Conservation (phyloP, 2,329 filamentous ascomycete species). For the Xylaria sp. region DNA sequence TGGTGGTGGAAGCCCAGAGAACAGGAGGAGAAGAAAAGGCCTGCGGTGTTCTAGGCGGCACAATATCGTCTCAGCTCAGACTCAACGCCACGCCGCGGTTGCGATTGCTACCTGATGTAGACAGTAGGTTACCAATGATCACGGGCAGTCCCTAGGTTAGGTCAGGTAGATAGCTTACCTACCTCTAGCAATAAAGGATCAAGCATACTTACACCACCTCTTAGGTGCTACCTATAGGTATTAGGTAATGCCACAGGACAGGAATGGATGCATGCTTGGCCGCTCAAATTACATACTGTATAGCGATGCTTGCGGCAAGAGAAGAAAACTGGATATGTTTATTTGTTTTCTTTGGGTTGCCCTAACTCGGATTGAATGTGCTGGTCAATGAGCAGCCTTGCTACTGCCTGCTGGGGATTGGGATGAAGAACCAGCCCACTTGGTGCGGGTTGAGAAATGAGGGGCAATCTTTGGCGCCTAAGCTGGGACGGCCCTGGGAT, state of each 20-base stretch:
- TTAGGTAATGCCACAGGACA: too few relatives aligned
- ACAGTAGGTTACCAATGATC: too few relatives aligned
- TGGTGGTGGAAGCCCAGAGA: slow-evolving; percentile 30
- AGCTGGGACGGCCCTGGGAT: slow-evolving; percentile 5
- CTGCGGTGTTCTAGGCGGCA: not conserved
- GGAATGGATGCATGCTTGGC: too few relatives aligned
- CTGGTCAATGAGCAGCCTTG: slow-evolving; percentile 23
- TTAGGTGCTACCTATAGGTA: too few relatives aligned
- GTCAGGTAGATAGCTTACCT: not conserved
- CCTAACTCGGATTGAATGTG: slow-evolving; percentile 5
- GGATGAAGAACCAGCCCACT: slow-evolving; percentile 27
- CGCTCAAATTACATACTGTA: not conserved
- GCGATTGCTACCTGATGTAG: not conserved
- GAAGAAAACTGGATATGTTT: slow-evolving; percentile 4
- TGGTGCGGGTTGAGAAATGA: slow-evolving; percentile 29
- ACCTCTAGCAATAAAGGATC: too few relatives aligned
- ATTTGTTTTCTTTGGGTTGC: slow-evolving; percentile 14
- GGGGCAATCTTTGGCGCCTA: slow-evolving; percentile 28
- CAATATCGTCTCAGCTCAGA: slow-evolving; percentile 5
- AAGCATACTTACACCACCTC: too few relatives aligned
- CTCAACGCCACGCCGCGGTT: slow-evolving; percentile 1
- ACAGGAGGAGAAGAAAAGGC: slow-evolving; percentile 12
- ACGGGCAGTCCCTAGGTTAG: too few relatives aligned
- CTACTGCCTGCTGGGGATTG: slow-evolving; percentile 10
- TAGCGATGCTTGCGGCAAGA: not conserved